Evolutionary conservation across 2,329 filamentous ascomycete species (phyloP).

Genomic region (Trichoderma guizhouense): DNA sequence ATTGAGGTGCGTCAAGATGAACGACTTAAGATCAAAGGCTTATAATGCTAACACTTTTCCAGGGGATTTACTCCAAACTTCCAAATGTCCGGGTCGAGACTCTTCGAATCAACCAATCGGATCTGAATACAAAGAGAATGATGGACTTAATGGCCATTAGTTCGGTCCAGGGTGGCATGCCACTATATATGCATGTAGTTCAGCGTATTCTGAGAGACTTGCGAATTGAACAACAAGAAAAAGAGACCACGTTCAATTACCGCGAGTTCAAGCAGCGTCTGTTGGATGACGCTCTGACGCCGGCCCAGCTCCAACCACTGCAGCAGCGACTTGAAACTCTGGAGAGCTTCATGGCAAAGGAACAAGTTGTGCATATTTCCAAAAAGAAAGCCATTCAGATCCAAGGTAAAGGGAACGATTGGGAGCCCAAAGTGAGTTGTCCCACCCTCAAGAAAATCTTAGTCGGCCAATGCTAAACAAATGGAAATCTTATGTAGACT

Average conservation of each 20-base stretch:
- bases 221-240: constrained; percentile 43
- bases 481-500: constrained; percentile 17
- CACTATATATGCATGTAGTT: constrained; percentile 57
- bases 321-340: constrained; percentile 39
- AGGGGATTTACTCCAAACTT: constrained; percentile 5
- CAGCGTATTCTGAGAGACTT: constrained; percentile 56
- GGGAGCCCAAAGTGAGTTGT: constrained; percentile 18
- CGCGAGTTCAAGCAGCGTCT: constrained; percentile 39
- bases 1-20: constrained; percentile 32
- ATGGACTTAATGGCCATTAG: constrained; percentile 57
- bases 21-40: not conserved
- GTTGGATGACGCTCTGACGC: constrained; percentile 37
- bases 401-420: constrained; percentile 18
- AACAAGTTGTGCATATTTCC: constrained; percentile 18
- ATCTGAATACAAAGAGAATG: constrained; percentile 58
- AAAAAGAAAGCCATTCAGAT: not conserved
- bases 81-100: constrained; percentile 45
- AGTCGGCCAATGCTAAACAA: not conserved
- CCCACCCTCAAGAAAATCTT: not conserved
- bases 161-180: constrained; percentile 36
- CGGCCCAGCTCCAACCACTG: constrained; percentile 53
- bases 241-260: constrained; percentile 46
- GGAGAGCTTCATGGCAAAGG: constrained; percentile 43
- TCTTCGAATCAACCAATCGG: constrained; percentile 47
- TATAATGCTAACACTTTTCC: not conserved